Evolutionary conservation across 257 asterid genomes (phyloP), one percentile per base, ranked within the genome.

Genomic region (Ehretia macrophylla): DNA sequence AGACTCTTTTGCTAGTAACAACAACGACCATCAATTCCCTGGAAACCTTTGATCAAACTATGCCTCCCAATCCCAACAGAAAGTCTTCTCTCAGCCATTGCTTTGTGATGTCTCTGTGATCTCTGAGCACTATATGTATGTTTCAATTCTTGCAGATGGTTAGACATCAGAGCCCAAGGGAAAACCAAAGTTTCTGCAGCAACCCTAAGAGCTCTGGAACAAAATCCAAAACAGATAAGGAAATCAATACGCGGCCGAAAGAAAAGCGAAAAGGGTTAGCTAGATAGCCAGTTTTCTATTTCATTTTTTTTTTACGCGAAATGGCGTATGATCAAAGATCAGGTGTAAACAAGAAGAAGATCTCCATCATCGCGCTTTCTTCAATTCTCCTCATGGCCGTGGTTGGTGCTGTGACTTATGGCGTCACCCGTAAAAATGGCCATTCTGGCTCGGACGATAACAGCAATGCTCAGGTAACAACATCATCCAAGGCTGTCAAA

Each of bases 371-470:
- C 14, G 74, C 77, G 23, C 39, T 78, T 0, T 82, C 81, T 48
- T 69, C 88, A 42, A 54, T 80, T 32, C 83, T 86, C 37, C 35
- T 86, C 48, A 88, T 86, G 48, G 94, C 70, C 10, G 68, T 75
- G 45, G 77, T 82, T 10, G 82, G 80, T 10, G 77, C 77, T 5
- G 81, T 77, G 12, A 66, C 78, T 0, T 68, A 77, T 8, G 44
- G 68, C 8, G 45, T 61, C 51, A 42, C 62, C 27, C 27, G 14
- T 0, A 55, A 50, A 1, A 51, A 46, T 20, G 48, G 32, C 17
- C 9, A 46, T 1, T 21, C 69, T 4, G 55, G 4, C 0, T 50
- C 37, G 6, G 64, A 14, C 11, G 52, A 17, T 10, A 27, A 27
- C 35, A 27, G 6, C 35, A 27, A 27, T 56, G 10, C 60, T 32